Base-by-base conservation (phyloP, 169 alveolate species). In the Blepharisma undulans region DNA sequence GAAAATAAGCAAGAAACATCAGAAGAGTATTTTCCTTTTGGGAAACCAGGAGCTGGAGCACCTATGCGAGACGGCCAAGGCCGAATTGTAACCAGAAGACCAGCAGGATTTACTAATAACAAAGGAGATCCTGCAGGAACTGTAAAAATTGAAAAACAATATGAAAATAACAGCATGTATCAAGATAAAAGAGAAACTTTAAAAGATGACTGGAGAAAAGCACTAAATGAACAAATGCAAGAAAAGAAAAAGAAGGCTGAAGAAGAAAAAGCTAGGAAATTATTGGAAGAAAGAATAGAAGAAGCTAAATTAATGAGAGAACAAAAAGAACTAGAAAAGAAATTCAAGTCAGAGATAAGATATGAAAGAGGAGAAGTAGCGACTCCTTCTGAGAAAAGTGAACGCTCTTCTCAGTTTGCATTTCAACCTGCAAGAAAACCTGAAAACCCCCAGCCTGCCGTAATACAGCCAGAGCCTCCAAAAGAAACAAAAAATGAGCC, bases 21-120 rank as follows among this genome's bases (percentile, higher is more conserved):
- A 32, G 91, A 59, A 72, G 91, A 72, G n/a, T 86, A 86, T 86
- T 86, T 86, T 72, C 91, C 91, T 71, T 86, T 86, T 86, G 91
- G 91, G n/a, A 61, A 10, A 14, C 91, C 91, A 66, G 91, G 91
- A 1, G 91, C 84, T 32, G 91, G 91, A 66, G 91, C 91, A 61
- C 91, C 91, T 1, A 25, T 86, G 27, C 3, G 91, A 32, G 82
- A 86, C 66, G 8, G 29, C n/a, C 22, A n/a, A 32, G 91, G 91
- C 2, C 25, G 72, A 86, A 86, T 86, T 25, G 72, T 86, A 4
- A 84, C 91, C 10, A 48, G 8, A 86, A 22, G 91, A 6, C 91
- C 91, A 22, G 84, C 91, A 22, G 29, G 84, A 36, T 86, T 32
- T 82, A 30, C 33, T 0, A 19, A 22, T 18, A 82, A 82, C 60